phyloP scores from a whole-genome alignment of 805 yeast genomes.

The Saturnispora zaruensis region DNA sequence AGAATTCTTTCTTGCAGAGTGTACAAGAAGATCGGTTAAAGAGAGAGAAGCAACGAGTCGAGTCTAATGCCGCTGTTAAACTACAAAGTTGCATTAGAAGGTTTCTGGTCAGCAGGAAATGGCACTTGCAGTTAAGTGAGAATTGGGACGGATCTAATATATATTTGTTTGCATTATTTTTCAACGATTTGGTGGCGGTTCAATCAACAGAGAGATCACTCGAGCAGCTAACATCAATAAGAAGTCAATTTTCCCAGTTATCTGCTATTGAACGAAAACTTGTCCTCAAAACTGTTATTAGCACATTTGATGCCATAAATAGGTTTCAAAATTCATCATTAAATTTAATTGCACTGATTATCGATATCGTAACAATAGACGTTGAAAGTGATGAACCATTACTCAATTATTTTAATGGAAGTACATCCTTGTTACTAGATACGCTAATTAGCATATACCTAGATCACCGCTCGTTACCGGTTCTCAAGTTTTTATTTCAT shows the following conservation, averaged over 20 bases:
- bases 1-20: constrained; percentile 44
- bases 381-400: neutral
- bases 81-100: constrained; percentile 45
- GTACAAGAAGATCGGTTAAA: constrained; percentile 58
- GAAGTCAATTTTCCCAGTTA: neutral
- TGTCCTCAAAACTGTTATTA: neutral
- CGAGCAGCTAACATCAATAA: constrained; percentile 7
- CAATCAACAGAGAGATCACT: constrained; percentile 10
- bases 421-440: neutral
- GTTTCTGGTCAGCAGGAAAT: constrained; percentile 27
- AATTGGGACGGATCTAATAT: constrained; percentile 21
- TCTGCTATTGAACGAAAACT: neutral
- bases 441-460: neutral
- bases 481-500: neutral
- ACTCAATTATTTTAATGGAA: neutral
- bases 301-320: neutral
- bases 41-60: constrained; percentile 48
- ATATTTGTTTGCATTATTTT: constrained; percentile 27
- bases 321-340: neutral
- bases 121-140: constrained; percentile 18
- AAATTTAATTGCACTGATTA: neutral
- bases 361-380: neutral
- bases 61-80: constrained; percentile 38
- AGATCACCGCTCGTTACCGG: neutral
- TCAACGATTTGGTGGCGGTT: constrained; percentile 12